A percentile compares a stretch with the other conserved stretches of the same genome.
phyloP scores from a whole-genome alignment of 768 basidiomycete species.

The Xerocomus spinulosus region DNA sequence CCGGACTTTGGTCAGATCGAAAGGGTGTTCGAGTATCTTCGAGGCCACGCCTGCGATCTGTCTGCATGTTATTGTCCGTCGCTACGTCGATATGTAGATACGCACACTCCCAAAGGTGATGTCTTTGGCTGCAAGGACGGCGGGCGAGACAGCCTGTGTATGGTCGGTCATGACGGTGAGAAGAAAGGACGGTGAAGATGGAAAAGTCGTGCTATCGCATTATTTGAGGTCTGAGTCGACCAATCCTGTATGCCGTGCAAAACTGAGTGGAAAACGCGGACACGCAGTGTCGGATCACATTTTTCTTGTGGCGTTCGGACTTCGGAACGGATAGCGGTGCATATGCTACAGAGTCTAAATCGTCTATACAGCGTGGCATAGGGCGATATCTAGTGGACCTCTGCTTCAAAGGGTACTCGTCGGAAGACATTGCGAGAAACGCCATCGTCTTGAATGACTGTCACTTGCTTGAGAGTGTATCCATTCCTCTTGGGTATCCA shows the following conservation, averaged over 20 bases:
- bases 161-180: conserved; percentile 21
- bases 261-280: conserved; percentile 17
- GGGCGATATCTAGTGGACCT: conserved; percentile 1
- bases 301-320: conserved; percentile 4
- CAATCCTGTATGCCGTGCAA: conserved; percentile 20
- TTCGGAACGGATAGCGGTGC: conserved; percentile 2
- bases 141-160: conserved; percentile 12
- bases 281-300: not conserved
- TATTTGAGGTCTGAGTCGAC: conserved; percentile 16
- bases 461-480: conserved; percentile 47
- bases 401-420: conserved; percentile 28
- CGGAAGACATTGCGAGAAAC: conserved; percentile 51
- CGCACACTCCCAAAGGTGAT: conserved; percentile 56
- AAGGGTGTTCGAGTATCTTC: conserved; percentile 88
- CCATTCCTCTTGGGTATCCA: conserved; percentile 47
- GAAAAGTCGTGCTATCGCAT: conserved; percentile 21
- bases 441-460: conserved; percentile 52
- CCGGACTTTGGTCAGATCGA: conserved; percentile 92
- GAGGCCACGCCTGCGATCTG: conserved; percentile 85
- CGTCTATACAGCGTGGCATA: not conserved
- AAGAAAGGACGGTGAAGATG: not conserved
- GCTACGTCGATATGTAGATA: conserved; percentile 3
- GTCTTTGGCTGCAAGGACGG: conserved; percentile 38
- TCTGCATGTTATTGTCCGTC: not conserved
- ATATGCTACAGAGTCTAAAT: not conserved